These are phyloP conservation scores for Scalesia atractyloides DNA, from an alignment of 129 eudicot genomes.

Conservation along the genomic window DNA sequence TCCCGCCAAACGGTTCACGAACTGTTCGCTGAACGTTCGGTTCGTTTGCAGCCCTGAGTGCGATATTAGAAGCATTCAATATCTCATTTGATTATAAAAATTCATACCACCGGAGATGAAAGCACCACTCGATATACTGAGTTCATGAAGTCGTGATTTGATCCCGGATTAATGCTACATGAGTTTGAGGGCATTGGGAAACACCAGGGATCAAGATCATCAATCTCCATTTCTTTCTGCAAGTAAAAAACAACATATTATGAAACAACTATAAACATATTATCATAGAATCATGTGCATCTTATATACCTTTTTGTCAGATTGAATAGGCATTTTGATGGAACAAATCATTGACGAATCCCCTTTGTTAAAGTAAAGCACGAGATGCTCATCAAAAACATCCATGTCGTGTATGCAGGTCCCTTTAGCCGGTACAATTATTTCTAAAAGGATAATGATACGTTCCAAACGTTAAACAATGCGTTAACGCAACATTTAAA, in stretches of 20 bases:
- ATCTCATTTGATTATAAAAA: neutral
- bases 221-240: conserved; percentile 60
- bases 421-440: conserved; percentile 63
- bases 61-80: neutral
- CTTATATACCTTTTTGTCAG: conserved; percentile 45
- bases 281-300: neutral
- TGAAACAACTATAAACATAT: neutral
- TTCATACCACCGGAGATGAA: conserved; percentile 92
- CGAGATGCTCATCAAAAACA: conserved; percentile 63
- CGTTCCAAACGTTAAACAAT: neutral
- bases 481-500: neutral
- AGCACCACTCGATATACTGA: conserved; percentile 68
- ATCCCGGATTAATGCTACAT: conserved; percentile 66
- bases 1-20: too few species aligned
- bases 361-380: conserved; percentile 57
- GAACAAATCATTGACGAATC: conserved; percentile 72
- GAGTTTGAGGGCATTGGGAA: conserved; percentile 74
- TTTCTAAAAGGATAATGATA: conserved; percentile 40
- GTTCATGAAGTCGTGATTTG: conserved; percentile 79
- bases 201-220: conserved; percentile 79
- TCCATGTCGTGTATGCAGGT: conserved; percentile 76
- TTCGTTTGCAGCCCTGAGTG: too few species aligned
- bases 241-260: conserved; percentile 7
- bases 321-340: conserved; percentile 65
- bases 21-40: too few species aligned